Evolutionary conservation across 768 basidiomycete genomes (phyloP), one percentile per base, ranked within the genome.

Genomic region (button mushroom (Agaricus bisporus)): DNA sequence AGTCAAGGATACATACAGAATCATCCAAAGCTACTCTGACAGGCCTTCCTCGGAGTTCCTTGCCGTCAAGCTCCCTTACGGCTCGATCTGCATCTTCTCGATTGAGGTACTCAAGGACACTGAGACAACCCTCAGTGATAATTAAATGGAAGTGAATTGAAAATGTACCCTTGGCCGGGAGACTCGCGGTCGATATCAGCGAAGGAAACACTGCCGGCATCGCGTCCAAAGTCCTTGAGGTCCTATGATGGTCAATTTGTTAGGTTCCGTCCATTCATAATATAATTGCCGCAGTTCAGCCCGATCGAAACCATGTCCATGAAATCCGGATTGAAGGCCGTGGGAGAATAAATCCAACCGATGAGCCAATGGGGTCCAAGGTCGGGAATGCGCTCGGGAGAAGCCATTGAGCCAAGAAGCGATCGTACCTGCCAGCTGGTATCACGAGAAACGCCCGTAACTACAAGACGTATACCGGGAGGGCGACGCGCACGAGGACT

Each of bases 341-440:
- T 42, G 28, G 39, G 39, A 25, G 41, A 29, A 42, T 48, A 17
- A 48, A 48, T 48, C 53, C 53, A 48, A 39, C 43, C 38, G 53
- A 32, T 36, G 35, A 36, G 28, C 29, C 32, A 43, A 29, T 22
- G 53, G 46, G 41, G 41, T 41, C 53, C 53, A 54, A 48, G 41
- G 45, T 48, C 53, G 53, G 41, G 53, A 41, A 54, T 48, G 47
- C 39, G n/a, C 36, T 48, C 53, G 53, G 47, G 41, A 54, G 53
- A 54, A 54, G 53, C 39, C 53, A 54, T 54, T 54, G 46, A 54
- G 46, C 53, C 53, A 54, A 54, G 46, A 54, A 54, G 43, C 53
- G 47, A 54, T 71, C 88, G 74, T 84, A 98, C 95, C 93, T 98
- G 95, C 95, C 95, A 98, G 70, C 94, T 97, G 43, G 93, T 95